Percentiles rank a stretch among this genome's conserved stretches.
phyloP scores from a whole-genome alignment of 768 basidiomycete species.

The Agrocybe chaxingu region DNA sequence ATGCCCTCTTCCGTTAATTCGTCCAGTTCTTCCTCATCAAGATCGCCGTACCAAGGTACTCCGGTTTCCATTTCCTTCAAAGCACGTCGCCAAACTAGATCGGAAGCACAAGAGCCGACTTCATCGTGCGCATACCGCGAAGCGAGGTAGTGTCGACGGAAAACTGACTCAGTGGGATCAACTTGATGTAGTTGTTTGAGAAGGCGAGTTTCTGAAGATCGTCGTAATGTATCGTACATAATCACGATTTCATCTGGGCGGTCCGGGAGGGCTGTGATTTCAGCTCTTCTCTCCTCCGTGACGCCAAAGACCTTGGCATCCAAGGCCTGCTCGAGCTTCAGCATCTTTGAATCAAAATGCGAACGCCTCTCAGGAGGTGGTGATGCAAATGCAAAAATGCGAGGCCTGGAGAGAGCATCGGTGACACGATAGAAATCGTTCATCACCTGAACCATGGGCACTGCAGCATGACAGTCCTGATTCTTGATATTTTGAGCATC shows the following conservation, averaged over 20 bases:
- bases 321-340: conserved; percentile 36
- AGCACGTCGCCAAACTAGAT: conserved; percentile 65
- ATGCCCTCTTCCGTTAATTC: conserved; percentile 17
- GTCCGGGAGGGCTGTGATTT: conserved; percentile 30
- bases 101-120: conserved; percentile 66
- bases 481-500: conserved; percentile 37
- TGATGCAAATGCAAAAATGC: conserved; percentile 38
- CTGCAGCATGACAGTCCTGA: conserved; percentile 30
- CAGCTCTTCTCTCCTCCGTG: conserved; percentile 26
- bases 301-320: conserved; percentile 37
- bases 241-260: conserved; percentile 51
- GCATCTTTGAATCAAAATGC: conserved; percentile 29
- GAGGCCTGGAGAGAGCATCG: conserved; percentile 33
- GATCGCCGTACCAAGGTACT: conserved; percentile 30
- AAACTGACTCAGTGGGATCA: conserved; percentile 35
- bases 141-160: conserved; percentile 40
- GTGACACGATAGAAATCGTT: conserved; percentile 39
- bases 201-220: conserved; percentile 36
- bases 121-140: conserved; percentile 47
- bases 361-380: conserved; percentile 21
- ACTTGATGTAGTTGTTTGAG: conserved; percentile 45
- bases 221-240: conserved; percentile 42
- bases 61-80: conserved; percentile 35
- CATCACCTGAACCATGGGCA: conserved; percentile 42
- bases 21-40: conserved; percentile 27